These are phyloP conservation scores for Anthoceros angustus DNA, from an alignment of 225 moss, liverwort and hornwort species.

Conservation along the genomic window DNA sequence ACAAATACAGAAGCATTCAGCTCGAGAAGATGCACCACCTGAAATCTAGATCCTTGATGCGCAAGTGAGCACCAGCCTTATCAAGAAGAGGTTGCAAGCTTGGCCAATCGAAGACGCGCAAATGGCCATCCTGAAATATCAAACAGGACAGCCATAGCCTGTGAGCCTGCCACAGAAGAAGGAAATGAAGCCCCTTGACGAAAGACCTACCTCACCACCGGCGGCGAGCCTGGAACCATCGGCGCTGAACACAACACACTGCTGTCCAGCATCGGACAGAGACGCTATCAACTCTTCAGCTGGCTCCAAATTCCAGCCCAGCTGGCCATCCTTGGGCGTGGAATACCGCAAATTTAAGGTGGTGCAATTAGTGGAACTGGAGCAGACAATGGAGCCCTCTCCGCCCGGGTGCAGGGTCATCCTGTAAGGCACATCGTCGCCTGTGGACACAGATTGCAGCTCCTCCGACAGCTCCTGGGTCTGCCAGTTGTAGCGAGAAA, in stretches of 20 bases:
- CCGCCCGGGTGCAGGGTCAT: slow-evolving; percentile 66
- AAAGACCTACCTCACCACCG: slow-evolving; percentile 53
- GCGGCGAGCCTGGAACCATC: slow-evolving; percentile 61
- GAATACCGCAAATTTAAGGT: slow-evolving; percentile 18
- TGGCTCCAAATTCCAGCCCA: slow-evolving; percentile 23
- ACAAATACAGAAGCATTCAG: no score
- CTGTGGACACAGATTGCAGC: neutral
- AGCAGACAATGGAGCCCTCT: slow-evolving; percentile 41
- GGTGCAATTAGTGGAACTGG: slow-evolving; percentile 42
- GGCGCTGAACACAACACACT: slow-evolving; percentile 45
- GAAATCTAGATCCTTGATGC: slow-evolving; percentile 68
- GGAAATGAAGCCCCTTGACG: no score
- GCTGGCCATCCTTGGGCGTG: neutral
- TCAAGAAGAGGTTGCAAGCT: slow-evolving; percentile 41
- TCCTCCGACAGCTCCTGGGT: neutral
- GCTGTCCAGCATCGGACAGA: slow-evolving; percentile 45
- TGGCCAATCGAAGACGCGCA: slow-evolving; percentile 77
- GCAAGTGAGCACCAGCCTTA: slow-evolving; percentile 33
- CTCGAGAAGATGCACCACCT: slow-evolving; percentile 26
- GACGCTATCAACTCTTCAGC: slow-evolving; percentile 30
- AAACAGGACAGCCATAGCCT: neutral
- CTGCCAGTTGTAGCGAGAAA: neutral
- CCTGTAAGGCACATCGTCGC: slow-evolving; percentile 9
- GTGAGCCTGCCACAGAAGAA: neutral
- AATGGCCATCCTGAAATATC: slow-evolving; percentile 50